Evolutionary conservation across 257 asterid genomes (phyloP).

Genomic region (Pogostemon cablin): DNA sequence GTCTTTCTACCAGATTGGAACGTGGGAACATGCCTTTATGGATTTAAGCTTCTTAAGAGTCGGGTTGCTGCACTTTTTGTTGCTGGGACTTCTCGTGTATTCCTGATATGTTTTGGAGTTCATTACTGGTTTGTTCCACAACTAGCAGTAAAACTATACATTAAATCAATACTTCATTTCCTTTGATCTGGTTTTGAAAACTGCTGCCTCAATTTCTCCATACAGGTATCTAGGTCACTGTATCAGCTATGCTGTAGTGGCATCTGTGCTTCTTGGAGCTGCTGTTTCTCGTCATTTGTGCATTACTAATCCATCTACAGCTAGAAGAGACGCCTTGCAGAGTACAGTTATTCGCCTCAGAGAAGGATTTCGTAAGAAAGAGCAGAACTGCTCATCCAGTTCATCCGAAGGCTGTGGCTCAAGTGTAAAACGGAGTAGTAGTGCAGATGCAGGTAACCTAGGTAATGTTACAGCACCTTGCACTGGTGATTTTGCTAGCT

Average conservation of each 20-base stretch:
- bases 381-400: constrained; percentile 87
- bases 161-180: constrained; percentile 8
- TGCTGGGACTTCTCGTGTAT: constrained; percentile 90
- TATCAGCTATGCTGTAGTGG: constrained; percentile 93
- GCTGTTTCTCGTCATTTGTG: constrained; percentile 96
- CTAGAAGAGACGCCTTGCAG: constrained; percentile 97
- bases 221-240: constrained; percentile 97
- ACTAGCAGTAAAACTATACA: constrained; percentile 10
- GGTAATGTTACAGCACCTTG: constrained; percentile 66
- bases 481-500: constrained; percentile 70
- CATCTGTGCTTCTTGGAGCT: constrained; percentile 96
- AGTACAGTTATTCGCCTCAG: constrained; percentile 95
- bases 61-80: constrained; percentile 89
- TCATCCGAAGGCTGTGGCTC: constrained; percentile 99
- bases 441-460: constrained; percentile 98
- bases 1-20: constrained; percentile 78
- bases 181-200: constrained; percentile 15
- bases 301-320: constrained; percentile 79
- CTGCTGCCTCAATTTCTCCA: constrained; percentile 23
- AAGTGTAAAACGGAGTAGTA: constrained; percentile 95
- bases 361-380: constrained; percentile 92
- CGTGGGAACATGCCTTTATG: constrained; percentile 96
- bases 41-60: constrained; percentile 90
- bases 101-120: constrained; percentile 97
- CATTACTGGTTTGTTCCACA: constrained; percentile 80